Evolutionary conservation across 495 filamentous ascomycete species (phyloP).

Genomic region (Penicillium turbatum): DNA sequence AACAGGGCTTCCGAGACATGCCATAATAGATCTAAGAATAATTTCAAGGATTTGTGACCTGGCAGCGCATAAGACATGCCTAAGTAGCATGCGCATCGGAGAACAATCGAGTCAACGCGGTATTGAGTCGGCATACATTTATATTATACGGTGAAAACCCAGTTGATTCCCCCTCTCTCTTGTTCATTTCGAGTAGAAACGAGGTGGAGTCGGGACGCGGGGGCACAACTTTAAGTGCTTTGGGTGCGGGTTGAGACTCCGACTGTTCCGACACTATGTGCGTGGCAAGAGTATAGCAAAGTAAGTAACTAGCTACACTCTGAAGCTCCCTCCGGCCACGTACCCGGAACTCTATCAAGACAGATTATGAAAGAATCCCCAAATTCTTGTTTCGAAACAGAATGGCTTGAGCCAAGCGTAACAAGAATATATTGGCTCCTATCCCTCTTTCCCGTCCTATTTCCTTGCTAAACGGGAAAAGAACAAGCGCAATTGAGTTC

Average conservation of each 20-base stretch:
- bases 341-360: not conserved
- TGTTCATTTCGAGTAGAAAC: not conserved
- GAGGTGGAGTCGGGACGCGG: slow-evolving; percentile 13
- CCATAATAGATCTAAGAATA: slow-evolving; percentile 1
- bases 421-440: not conserved
- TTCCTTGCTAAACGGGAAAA: not conserved
- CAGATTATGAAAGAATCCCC: not conserved
- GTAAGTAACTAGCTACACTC: too few relatives aligned
- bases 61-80: slow-evolving; percentile 1
- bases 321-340: too few relatives aligned
- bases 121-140: too few relatives aligned
- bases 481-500: slow-evolving; percentile 1
- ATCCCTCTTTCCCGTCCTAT: not conserved
- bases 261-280: not conserved
- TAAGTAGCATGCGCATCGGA: too few relatives aligned
- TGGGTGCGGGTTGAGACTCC: not conserved
- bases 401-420: not conserved
- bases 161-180: not conserved
- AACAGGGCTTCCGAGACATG: slow-evolving; percentile 5
- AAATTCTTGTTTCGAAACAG: not conserved
- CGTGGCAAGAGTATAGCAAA: slow-evolving; percentile 1
- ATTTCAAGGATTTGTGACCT: not conserved
- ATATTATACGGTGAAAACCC: not conserved
- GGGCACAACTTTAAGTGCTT: slow-evolving; percentile 4
- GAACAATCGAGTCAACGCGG: too few relatives aligned